Conservation (phyloP, 768 basidiomycete species). For the Strobilomyces echinocephalus region DNA sequence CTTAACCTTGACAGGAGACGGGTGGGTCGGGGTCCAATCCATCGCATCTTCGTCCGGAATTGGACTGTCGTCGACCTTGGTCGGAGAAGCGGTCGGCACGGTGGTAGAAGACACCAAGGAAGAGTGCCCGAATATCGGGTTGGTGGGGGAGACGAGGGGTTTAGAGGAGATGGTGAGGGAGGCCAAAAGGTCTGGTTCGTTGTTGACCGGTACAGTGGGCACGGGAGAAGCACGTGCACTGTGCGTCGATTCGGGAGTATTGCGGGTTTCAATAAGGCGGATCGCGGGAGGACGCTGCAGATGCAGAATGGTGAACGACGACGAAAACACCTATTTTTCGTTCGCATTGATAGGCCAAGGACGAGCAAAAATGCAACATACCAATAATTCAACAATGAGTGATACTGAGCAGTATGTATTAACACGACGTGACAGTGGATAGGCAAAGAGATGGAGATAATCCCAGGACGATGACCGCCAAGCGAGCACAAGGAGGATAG, state of each 20-base stretch:
- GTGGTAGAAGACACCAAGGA: conserved; percentile 42
- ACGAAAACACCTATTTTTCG: conserved; percentile 41
- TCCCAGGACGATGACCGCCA: conserved; percentile 40
- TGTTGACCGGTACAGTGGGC: conserved; percentile 15
- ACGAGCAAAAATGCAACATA: conserved; percentile 31
- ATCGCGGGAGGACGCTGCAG: conserved; percentile 67
- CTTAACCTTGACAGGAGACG: conserved; percentile 22
- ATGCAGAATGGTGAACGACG: conserved; percentile 53
- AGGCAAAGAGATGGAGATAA: conserved; percentile 32
- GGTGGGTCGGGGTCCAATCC: conserved; percentile 67
- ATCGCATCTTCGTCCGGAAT: conserved; percentile 39
- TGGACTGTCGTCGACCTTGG: conserved; percentile 25
- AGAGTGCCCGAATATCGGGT: conserved; percentile 67
- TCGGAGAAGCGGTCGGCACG: conserved; percentile 23
- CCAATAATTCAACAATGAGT: conserved; percentile 51
- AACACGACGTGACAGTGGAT: conserved; percentile 33
- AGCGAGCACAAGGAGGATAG: conserved; percentile 41
- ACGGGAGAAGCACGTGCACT: conserved; percentile 27
- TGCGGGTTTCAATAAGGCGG: conserved; percentile 59
- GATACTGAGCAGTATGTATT: conserved; percentile 46
- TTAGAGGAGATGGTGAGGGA: conserved; percentile 62
- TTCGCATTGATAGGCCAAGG: background rate
- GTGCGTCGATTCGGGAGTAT: conserved; percentile 36
- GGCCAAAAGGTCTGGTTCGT: conserved; percentile 58
- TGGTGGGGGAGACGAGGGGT: conserved; percentile 44